Conservation (phyloP, 2,329 filamentous ascomycete species). For the Elsinoe ampelina region DNA sequence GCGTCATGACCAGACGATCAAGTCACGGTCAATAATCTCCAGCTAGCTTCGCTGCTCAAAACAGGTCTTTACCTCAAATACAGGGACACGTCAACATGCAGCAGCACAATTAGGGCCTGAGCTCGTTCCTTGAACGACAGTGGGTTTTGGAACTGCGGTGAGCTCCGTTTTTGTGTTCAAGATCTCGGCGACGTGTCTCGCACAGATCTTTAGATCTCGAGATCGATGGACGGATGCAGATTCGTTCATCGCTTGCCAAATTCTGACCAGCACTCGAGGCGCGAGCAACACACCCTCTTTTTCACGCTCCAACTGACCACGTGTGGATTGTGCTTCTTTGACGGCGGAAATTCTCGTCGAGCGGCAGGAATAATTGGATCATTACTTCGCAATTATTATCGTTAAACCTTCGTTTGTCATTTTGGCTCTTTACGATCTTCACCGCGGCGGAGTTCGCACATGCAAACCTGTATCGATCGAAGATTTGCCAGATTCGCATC, state of each 20-base stretch:
- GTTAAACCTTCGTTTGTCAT: not conserved
- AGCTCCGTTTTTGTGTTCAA: not conserved
- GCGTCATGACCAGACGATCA: not conserved
- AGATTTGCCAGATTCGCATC: not conserved
- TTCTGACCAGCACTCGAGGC: not conserved
- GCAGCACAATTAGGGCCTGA: not conserved
- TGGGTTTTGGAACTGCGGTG: not conserved
- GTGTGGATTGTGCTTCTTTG: not conserved
- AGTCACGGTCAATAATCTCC: not conserved
- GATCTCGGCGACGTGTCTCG: not conserved
- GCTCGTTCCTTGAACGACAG: not conserved
- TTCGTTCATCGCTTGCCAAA: not conserved
- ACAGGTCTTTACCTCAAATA: constrained; percentile 32
- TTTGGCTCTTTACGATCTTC: not conserved
- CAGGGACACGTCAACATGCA: constrained; percentile 74
- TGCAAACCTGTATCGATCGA: not conserved
- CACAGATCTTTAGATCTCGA: not conserved
- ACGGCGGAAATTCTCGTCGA: not conserved
- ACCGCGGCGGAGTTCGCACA: not conserved
- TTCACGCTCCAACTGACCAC: not conserved
- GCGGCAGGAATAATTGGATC: not conserved
- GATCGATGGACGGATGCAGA: not conserved
- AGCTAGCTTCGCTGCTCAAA: not conserved
- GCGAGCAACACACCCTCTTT: not conserved
- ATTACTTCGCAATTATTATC: not conserved